A percentile compares a stretch with the other conserved stretches of the same genome.
Conservation (phyloP, 2,329 filamentous ascomycete species). For the Fusarium sp. region DNA sequence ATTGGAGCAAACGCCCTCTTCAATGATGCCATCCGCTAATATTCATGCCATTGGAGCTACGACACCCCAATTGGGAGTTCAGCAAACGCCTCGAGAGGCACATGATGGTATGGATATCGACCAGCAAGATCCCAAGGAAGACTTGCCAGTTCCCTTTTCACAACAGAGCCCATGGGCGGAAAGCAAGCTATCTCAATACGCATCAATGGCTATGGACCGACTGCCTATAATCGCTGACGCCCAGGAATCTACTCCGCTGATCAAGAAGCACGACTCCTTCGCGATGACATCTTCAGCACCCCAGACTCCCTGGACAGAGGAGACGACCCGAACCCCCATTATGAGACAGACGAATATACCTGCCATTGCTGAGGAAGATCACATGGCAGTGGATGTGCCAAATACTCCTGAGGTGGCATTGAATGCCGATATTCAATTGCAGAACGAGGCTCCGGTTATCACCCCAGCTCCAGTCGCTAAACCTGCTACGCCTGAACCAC, state of each 20-base stretch:
- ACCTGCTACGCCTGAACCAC: slow-evolving; percentile 56
- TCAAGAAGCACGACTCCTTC: not conserved
- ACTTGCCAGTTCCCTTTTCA: slow-evolving; percentile 26
- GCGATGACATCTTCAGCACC: slow-evolving; percentile 6
- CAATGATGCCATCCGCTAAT: not conserved
- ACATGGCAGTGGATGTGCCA: not conserved
- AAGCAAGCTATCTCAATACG: slow-evolving; percentile 35
- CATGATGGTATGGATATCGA: not conserved
- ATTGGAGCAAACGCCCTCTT: not conserved
- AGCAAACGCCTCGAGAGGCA: not conserved
- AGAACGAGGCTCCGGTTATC: slow-evolving; percentile 2
- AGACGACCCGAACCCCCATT: not conserved
- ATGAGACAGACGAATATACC: not conserved
- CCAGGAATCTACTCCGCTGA: not conserved
- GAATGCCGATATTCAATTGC: slow-evolving; percentile 8
- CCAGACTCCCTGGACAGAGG: slow-evolving; percentile 39
- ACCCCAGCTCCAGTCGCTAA: slow-evolving; percentile 10
- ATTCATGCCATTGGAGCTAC: not conserved
- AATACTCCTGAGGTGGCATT: not conserved
- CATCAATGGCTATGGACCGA: slow-evolving; percentile 11
- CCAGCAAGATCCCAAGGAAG: not conserved
- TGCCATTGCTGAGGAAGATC: not conserved
- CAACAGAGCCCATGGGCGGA: slow-evolving; percentile 42
- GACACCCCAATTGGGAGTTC: not conserved
- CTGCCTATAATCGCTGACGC: not conserved